Evolutionary conservation across 2,329 filamentous ascomycete genomes (phyloP), one percentile per base, ranked within the genome.

Genomic region (Fusarium mexicanum): DNA sequence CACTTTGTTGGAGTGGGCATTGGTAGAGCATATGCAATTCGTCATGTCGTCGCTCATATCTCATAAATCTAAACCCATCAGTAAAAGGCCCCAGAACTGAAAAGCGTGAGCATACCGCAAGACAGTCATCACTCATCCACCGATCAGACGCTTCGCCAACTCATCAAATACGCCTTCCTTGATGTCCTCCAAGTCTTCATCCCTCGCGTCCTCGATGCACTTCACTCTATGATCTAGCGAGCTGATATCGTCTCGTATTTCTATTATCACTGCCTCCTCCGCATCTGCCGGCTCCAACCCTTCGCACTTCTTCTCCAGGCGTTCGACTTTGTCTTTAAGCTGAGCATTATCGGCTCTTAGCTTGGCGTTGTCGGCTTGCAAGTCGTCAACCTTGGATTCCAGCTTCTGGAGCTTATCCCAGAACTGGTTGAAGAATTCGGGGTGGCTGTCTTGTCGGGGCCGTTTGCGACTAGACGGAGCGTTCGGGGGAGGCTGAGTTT

Each of bases 161-260:
- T 67, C 65, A 16, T 67, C 65, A 41, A 67, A 67, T 3, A 67
- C 50, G n/a, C 64, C 51, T 9, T 66, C 61, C 46, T 67, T 67
- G 22, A 67, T 67, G 14, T 60, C 33, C 26, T 60, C 29, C 1
- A 60, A 33, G 3, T 67, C 61, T 17, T 67, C 61, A 14, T 66
- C 53, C 29, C 38, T 60, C 9, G 13, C 46, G 33, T 29, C 50
- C 29, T 67, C 65, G 9, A 67, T 65, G 13, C 8, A 60, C 18
- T 41, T 60, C 35, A 67, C 65, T 60, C 61, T 59, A 11, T 24
- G 22, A n/a, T 66, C 26, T 7, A 67, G 53, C 26, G 53, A 53
- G 20, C 33, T 41, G 44, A 67, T 67, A 22, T 67, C 65, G 6
- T 67, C 65, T 43, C 61, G 53, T 66, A 67, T 53, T 31, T 67